Conservation (phyloP, 441 rosid species). For the Flueggea neowawraea region DNA sequence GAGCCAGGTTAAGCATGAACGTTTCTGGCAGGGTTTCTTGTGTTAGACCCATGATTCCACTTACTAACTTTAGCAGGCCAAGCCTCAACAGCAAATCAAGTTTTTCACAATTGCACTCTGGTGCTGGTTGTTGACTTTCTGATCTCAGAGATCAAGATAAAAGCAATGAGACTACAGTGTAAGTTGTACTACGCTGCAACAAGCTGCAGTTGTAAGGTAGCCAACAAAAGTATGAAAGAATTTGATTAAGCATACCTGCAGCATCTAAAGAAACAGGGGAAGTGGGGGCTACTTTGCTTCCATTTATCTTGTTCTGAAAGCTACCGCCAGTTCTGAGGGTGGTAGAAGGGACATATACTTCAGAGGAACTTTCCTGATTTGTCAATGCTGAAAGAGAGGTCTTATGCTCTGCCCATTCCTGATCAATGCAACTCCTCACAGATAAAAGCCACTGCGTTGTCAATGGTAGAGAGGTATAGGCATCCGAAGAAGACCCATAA, state of each 20-base stretch:
- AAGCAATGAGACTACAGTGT: not conserved
- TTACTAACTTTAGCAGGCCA: constrained; percentile 75
- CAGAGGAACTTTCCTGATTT: constrained; percentile 35
- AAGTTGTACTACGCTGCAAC: too few relatives aligned
- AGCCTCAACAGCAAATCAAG: constrained; percentile 73
- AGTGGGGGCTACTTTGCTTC: constrained; percentile 3
- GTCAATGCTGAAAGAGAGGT: constrained; percentile 42
- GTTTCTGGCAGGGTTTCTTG: constrained; percentile 71
- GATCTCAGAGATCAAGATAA: not conserved
- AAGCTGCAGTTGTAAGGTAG: too few relatives aligned
- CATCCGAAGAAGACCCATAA: constrained; percentile 53
- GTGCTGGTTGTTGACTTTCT: constrained; percentile 25
- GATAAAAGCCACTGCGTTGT: constrained; percentile 68
- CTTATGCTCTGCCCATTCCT: constrained; percentile 78
- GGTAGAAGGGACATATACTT: constrained; percentile 34
- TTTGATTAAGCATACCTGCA: not conserved
- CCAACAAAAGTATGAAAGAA: too few relatives aligned
- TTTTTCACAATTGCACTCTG: constrained; percentile 72
- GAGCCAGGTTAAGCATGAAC: constrained; percentile 54
- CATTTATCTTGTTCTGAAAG: constrained; percentile 6
- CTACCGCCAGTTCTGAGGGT: constrained; percentile 55
- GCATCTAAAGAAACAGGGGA: constrained; percentile 8
- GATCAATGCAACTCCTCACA: constrained; percentile 36
- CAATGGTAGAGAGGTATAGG: constrained; percentile 45
- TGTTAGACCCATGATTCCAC: constrained; percentile 55